phyloP scores from a whole-genome alignment of 352 stramenopile genomes.

The Saprolegnia diclina region DNA sequence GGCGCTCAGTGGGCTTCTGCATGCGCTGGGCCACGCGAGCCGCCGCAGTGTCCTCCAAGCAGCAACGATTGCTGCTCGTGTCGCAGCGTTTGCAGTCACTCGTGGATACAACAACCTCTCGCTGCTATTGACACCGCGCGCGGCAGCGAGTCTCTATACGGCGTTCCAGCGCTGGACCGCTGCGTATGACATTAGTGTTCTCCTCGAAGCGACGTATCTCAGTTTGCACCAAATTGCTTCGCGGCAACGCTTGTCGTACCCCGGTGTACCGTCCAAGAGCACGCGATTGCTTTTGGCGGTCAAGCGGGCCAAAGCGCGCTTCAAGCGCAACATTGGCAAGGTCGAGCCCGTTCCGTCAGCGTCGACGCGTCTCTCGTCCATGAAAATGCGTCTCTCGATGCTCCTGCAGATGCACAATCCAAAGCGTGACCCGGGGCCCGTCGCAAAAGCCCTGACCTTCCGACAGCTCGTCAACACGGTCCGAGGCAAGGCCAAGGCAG shows the following conservation, averaged over 20 bases:
- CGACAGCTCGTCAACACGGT: background rate
- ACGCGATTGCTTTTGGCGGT: background rate
- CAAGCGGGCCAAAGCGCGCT: background rate
- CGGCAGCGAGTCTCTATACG: background rate
- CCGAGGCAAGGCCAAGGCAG: background rate
- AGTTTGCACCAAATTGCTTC: background rate
- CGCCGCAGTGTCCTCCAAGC: background rate
- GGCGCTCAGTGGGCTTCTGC: background rate
- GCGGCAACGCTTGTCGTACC: background rate
- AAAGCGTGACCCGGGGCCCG: background rate
- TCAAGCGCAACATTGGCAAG: background rate
- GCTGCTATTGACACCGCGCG: background rate
- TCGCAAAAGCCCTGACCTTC: background rate
- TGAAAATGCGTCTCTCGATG: background rate
- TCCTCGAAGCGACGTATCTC: background rate
- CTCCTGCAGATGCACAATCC: background rate
- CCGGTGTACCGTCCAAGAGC: background rate
- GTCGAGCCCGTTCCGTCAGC: background rate
- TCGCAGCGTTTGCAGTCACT: background rate
- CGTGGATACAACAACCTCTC: background rate
- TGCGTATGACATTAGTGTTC: background rate
- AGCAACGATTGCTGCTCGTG: background rate
- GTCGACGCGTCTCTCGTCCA: background rate
- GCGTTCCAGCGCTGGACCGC: background rate
- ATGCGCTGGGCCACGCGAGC: background rate